A percentile compares a stretch with the other conserved stretches of the same genome.
These are phyloP conservation scores for Acmispon strigosus DNA, from an alignment of 306 rosid genomes.

Conservation along the genomic window DNA sequence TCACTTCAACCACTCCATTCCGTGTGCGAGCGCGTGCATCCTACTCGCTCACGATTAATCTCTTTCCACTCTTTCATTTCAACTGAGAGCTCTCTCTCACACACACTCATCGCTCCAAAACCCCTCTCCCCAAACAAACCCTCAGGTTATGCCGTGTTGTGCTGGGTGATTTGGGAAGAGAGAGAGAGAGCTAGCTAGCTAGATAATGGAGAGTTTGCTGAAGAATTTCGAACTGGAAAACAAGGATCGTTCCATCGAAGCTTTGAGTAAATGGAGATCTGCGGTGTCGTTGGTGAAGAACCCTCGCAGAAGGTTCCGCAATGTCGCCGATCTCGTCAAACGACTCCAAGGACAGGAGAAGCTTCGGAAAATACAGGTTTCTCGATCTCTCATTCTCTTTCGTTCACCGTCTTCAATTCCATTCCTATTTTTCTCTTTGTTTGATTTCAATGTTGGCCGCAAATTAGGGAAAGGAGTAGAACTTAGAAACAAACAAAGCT, in stretches of 20 bases:
- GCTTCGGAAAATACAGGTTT: conserved; percentile 45
- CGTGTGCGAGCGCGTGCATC: no score
- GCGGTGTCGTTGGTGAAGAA: conserved; percentile 63
- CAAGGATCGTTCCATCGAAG: conserved; percentile 37
- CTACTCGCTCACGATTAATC: no score
- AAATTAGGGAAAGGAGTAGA: no score
- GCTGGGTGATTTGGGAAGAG: background rate
- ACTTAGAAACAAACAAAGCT: no score
- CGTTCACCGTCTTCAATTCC: background rate
- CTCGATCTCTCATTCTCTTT: background rate
- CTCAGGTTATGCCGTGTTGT: no score
- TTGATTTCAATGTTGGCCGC: no score
- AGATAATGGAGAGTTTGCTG: conserved; percentile 28
- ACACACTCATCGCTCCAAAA: no score
- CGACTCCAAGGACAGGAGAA: conserved; percentile 39
- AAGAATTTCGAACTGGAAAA: conserved; percentile 45
- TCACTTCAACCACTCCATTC: no score
- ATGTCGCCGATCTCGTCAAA: conserved; percentile 58
- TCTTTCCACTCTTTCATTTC: no score
- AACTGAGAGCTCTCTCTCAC: no score
- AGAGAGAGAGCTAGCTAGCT: no score
- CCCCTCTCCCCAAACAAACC: no score
- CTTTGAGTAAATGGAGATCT: conserved; percentile 48
- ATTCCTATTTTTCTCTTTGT: background rate
- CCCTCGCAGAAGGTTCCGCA: conserved; percentile 64